Percentiles rank a stretch among this genome's conserved stretches.
Evolutionary conservation across 257 asterid genomes (phyloP).

Genomic region (Ligustrum vulgare): DNA sequence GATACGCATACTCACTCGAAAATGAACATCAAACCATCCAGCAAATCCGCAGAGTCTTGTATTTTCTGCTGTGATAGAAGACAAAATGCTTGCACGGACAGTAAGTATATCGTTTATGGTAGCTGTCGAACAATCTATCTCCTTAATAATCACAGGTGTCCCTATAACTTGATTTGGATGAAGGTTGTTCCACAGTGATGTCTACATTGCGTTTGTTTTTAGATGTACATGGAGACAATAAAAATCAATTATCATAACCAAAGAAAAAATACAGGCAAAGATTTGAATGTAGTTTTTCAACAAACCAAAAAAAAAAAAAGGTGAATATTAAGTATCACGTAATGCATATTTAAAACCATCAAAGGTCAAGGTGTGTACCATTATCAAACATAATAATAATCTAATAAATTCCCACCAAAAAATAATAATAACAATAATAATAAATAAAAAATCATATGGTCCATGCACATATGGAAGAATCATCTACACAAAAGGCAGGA

Average conservation of each 20-base stretch:
- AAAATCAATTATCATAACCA: slow-evolving; percentile 1
- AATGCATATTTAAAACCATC: neutral
- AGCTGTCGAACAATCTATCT: slow-evolving; percentile 76
- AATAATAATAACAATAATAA: too few relatives aligned
- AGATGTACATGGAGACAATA: slow-evolving; percentile 12
- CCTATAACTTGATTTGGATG: slow-evolving; percentile 88
- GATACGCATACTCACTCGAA: slow-evolving; percentile 60
- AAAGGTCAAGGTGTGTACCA: neutral
- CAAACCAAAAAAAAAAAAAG: neutral
- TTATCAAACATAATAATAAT: neutral
- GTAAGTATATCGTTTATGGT: slow-evolving; percentile 57
- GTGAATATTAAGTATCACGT: neutral
- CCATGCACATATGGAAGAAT: neutral
- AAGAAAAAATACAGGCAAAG: neutral
- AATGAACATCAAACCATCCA: slow-evolving; percentile 99
- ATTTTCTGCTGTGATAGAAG: slow-evolving; percentile 61
- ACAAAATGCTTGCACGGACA: slow-evolving; percentile 57
- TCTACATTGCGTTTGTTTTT: slow-evolving; percentile 43
- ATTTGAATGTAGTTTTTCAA: neutral
- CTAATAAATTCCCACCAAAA: neutral
- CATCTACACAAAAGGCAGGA: neutral
- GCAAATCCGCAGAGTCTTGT: slow-evolving; percentile 75
- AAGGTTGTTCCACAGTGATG: slow-evolving; percentile 83
- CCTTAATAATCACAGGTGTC: slow-evolving; percentile 63
- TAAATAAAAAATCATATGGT: too few relatives aligned